Conservation (phyloP, 768 basidiomycete genomes). For the Pisolithus albus region DNA sequence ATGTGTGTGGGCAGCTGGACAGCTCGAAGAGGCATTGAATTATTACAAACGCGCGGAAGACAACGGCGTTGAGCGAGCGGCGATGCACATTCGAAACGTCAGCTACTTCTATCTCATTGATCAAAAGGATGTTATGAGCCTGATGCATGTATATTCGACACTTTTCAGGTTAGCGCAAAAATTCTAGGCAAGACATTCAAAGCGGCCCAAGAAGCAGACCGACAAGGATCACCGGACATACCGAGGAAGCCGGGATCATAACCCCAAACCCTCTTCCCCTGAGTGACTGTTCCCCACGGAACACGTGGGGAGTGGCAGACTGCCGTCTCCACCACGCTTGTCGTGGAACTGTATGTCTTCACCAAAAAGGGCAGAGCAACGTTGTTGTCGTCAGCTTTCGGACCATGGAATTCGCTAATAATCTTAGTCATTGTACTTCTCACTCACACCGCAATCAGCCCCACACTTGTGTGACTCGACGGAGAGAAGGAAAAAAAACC, state of each 20-base stretch:
- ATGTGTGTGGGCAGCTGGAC: conserved; percentile 49
- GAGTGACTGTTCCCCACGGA: neutral
- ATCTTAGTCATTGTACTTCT: neutral
- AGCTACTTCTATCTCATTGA: conserved; percentile 19
- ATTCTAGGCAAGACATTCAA: conserved; percentile 60
- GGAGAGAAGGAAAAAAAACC: neutral
- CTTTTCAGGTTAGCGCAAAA: conserved; percentile 68
- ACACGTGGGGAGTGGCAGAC: conserved; percentile 1
- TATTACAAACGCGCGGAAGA: conserved; percentile 78
- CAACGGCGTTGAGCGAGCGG: conserved; percentile 74
- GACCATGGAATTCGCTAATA: neutral
- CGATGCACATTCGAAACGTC: conserved; percentile 79
- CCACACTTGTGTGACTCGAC: neutral
- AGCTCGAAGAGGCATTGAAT: conserved; percentile 71
- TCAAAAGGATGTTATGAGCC: conserved; percentile 6
- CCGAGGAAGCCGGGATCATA: conserved; percentile 24
- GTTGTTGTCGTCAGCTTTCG: neutral
- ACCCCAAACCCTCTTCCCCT: conserved; percentile 3
- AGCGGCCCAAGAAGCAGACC: conserved; percentile 32
- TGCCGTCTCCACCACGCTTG: neutral
- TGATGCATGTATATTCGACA: conserved; percentile 7
- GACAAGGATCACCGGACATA: conserved; percentile 30
- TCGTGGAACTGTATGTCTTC: neutral
- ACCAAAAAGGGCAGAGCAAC: neutral
- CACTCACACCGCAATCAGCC: neutral